Evolutionary conservation across 179 eudicot genomes (phyloP).

Genomic region (Beta macrorhiza): DNA sequence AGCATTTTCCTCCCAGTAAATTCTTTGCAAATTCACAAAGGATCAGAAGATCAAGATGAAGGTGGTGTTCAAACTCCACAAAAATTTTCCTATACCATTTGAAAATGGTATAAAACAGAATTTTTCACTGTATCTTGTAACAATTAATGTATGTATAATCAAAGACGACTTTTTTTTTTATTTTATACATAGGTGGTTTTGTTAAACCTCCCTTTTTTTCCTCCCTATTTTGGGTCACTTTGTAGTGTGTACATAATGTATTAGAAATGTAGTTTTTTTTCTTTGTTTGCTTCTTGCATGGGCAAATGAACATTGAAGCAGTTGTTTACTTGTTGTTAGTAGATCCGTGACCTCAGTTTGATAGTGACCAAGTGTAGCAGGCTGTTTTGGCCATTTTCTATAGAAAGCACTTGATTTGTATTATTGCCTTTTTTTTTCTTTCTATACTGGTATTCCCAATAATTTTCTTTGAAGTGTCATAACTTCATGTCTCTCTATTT

Average conservation of each 20-base stretch:
- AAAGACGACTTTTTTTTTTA: constrained; percentile 27
- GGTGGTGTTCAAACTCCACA: constrained; percentile 18
- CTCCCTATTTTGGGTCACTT: not conserved
- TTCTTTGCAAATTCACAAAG: not conserved
- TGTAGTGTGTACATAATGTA: constrained; percentile 36
- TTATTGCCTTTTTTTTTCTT: not conserved
- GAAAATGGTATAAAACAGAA: constrained; percentile 23
- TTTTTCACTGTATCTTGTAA: constrained; percentile 31
- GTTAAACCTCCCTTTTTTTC: constrained; percentile 21
- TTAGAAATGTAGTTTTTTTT: constrained; percentile 16
- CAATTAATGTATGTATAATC: constrained; percentile 53
- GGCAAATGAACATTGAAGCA: constrained; percentile 24
- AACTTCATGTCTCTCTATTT: constrained; percentile 3
- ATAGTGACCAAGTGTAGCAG: constrained; percentile 24
- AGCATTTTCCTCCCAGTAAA: not conserved
- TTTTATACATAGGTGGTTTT: constrained; percentile 48
- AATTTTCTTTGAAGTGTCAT: constrained; percentile 2
- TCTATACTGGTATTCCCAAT: constrained; percentile 1
- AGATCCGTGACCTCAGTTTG: constrained; percentile 27
- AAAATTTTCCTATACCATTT: constrained; percentile 18
- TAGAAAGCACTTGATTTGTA: constrained; percentile 10
- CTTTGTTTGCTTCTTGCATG: not conserved
- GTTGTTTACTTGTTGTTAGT: constrained; percentile 15
- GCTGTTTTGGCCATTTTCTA: constrained; percentile 14
- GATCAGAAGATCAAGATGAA: not conserved